phyloP scores from a whole-genome alignment of 768 basidiomycete genomes.

The Mycena maculata region DNA sequence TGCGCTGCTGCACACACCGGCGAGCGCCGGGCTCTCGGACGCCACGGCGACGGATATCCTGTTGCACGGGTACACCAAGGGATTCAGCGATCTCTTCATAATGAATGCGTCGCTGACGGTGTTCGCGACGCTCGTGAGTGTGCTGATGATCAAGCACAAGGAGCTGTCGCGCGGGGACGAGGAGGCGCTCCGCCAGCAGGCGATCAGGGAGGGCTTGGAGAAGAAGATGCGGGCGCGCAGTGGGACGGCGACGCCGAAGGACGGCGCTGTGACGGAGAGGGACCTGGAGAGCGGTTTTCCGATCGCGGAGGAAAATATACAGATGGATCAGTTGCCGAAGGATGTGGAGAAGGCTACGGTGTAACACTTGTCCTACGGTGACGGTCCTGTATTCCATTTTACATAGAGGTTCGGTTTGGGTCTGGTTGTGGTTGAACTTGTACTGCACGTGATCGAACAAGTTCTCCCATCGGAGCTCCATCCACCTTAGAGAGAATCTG shows the following conservation, averaged over 20 bases:
- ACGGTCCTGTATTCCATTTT: not conserved
- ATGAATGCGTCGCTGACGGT: conserved; percentile 68
- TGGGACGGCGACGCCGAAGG: not conserved
- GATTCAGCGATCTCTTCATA: conserved; percentile 70
- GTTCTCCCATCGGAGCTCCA: conserved; percentile 69
- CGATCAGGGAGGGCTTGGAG: conserved; percentile 7
- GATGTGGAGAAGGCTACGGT: not conserved
- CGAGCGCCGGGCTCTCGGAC: conserved; percentile 49
- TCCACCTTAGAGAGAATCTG: conserved; percentile 49
- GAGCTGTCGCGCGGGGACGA: conserved; percentile 71
- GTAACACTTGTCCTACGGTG: not conserved
- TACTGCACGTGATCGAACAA: conserved; percentile 71
- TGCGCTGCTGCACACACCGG: conserved; percentile 45
- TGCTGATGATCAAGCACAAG: conserved; percentile 71
- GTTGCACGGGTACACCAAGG: conserved; percentile 61
- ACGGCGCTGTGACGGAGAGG: not conserved
- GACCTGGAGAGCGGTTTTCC: not conserved
- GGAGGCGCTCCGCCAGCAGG: conserved; percentile 54
- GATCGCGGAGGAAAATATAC: not conserved
- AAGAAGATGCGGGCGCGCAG: not conserved
- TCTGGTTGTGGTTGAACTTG: too few relatives aligned
- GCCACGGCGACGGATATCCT: conserved; percentile 56
- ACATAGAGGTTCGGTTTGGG: not conserved
- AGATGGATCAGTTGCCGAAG: not conserved
- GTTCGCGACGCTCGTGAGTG: conserved; percentile 62